phyloP scores from a whole-genome alignment of 495 filamentous ascomycete species.

The Talaromyces thailandensis region DNA sequence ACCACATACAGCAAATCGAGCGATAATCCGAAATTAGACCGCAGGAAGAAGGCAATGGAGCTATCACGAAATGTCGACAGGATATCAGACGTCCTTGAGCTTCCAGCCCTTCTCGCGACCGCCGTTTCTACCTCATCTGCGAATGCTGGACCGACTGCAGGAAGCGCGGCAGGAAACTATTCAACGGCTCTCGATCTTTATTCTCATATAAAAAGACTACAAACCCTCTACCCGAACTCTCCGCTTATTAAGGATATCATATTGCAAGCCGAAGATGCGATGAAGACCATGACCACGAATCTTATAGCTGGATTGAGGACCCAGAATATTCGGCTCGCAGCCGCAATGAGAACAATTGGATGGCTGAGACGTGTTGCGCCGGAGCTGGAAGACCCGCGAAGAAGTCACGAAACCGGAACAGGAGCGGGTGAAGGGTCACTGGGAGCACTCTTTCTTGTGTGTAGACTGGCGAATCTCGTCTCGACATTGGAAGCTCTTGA shows the following conservation, averaged over 20 bases:
- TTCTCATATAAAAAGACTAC: constrained; percentile 84
- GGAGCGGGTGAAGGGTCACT: constrained; percentile 51
- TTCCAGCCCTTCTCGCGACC: constrained; percentile 76
- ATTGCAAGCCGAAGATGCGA: constrained; percentile 73
- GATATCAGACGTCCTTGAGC: constrained; percentile 82
- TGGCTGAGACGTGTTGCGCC: constrained; percentile 85
- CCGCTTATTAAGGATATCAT: constrained; percentile 63
- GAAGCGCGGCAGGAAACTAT: constrained; percentile 55
- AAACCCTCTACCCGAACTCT: constrained; percentile 73
- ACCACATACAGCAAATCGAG: constrained; percentile 68
- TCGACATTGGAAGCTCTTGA: constrained; percentile 76
- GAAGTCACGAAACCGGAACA: constrained; percentile 20
- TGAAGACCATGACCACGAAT: constrained; percentile 81
- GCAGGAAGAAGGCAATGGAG: constrained; percentile 75
- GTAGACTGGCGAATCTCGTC: constrained; percentile 70
- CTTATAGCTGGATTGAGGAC: constrained; percentile 69
- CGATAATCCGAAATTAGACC: constrained; percentile 64
- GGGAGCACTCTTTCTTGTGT: constrained; percentile 80
- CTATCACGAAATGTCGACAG: constrained; percentile 82
- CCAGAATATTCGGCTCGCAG: constrained; percentile 77
- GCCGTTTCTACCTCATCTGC: constrained; percentile 55
- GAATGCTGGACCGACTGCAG: constrained; percentile 31
- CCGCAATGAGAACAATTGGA: constrained; percentile 83
- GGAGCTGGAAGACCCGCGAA: constrained; percentile 51
- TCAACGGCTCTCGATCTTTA: constrained; percentile 86